Evolutionary conservation across 1,284 basidiomycete genomes (phyloP).

Genomic region (Filobasidium uniguttulatum): DNA sequence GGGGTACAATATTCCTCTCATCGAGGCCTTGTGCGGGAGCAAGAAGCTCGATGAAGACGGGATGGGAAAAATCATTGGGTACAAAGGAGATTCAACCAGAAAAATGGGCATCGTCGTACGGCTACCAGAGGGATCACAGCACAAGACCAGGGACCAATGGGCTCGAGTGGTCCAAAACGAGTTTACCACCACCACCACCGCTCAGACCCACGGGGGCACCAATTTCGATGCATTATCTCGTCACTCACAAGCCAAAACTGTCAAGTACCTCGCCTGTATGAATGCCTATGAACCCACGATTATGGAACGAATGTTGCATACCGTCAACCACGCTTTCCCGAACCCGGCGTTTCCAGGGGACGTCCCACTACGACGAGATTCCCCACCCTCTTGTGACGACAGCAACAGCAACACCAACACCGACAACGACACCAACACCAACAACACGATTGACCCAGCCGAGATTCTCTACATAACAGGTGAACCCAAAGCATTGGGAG

Average conservation of each 20-base stretch:
- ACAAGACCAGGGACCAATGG: neutral
- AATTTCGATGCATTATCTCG: too few species aligned
- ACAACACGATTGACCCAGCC: neutral
- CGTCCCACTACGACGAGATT: too few species aligned
- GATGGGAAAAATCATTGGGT: slow-evolving; percentile 4
- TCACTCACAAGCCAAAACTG: too few species aligned
- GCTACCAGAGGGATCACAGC: neutral
- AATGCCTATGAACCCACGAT: slow-evolving; percentile 10
- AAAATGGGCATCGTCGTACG: neutral
- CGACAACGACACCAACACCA: neutral
- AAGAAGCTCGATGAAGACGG: neutral
- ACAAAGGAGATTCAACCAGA: neutral
- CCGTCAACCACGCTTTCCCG: neutral
- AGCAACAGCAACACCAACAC: neutral
- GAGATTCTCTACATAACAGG: slow-evolving; percentile 12
- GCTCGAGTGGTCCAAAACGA: too few species aligned
- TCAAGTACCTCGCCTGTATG: slow-evolving; percentile 10
- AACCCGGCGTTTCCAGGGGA: too few species aligned
- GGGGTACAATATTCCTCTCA: slow-evolving; percentile 3
- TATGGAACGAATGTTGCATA: slow-evolving; percentile 1
- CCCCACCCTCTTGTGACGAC: too few species aligned
- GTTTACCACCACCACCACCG: too few species aligned
- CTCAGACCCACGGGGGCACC: too few species aligned
- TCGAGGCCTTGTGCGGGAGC: neutral
- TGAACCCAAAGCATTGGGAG: slow-evolving; percentile 5